Evolutionary conservation across 1,284 basidiomycete genomes (phyloP), one percentile per base, ranked within the genome.

Genomic region (Moesziomyces globuligerus): DNA sequence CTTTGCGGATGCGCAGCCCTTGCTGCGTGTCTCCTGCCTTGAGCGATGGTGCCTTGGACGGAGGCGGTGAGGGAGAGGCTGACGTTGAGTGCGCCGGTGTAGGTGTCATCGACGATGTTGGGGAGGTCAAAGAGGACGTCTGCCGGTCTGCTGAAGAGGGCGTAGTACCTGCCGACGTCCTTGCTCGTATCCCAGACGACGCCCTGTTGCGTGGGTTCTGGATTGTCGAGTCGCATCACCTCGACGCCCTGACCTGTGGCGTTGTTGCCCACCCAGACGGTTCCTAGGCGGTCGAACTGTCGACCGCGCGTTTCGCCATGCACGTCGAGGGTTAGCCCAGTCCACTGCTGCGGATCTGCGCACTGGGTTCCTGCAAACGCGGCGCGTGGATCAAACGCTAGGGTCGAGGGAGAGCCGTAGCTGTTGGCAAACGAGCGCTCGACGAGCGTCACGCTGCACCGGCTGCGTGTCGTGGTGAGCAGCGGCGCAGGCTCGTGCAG

Each of bases 241-340:
- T 78, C 76, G 3, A 74, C 62, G 3, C 72, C 68, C 20, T 69
- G 66, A 3, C 69, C 65, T 1, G 60, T 54, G 4, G 15, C 1
- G 7, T 51, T 39, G 57, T 67, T 60, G 10, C 68, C 72, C 1
- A 74, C 32, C 50, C 54, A 62, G 17, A 73, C 54, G 4, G 55
- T 65, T 11, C 67, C 75, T 3, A 78, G 52, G 1, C 75, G 48
- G 29, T 76, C 76, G 42, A 76, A 78, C 41, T 78, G 76, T 6
- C 68, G 28, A 1, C 74, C 76, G 20, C 40, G 36, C 0, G 59
- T 60, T 15, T 56, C 55, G 13, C 73, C 74, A 21, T 55, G 36
- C 1, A 72, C 21, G 23, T 54, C 55, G 11, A 77, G 39, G 11
- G 58, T 65, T n/a, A 77, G 32, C 7, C 55, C 56, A 11, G 54